Evolutionary conservation across 208 protist genomes (phyloP), one percentile per base, ranked within the genome.

Genomic region (Crithidia fasciculata): DNA sequence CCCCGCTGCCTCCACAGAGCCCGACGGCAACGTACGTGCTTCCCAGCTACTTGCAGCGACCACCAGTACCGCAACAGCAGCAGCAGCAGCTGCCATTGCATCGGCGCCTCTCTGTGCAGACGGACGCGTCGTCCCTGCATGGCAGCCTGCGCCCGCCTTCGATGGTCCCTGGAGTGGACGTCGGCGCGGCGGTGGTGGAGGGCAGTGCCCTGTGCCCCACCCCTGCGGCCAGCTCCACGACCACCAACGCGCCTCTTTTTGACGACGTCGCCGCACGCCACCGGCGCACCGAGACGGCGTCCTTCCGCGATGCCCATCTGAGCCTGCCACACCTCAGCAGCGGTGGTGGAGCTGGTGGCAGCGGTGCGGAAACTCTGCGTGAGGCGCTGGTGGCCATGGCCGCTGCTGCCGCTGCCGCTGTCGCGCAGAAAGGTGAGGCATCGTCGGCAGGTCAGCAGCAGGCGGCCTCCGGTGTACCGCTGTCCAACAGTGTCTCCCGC

Each of bases 31-130:
- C 55, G 16, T 73, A 74, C 59, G 8, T 37, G 8, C 40, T 39
- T 16, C 68, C 68, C n/a, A 64, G 58, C 53, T 72, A 59, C 18
- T 45, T 73, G n/a, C 60, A 69, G 10, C 61, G 39, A 41, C 54
- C 0, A 36, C 8, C 40, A 13, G n/a, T 40, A 16, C 16, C 7
- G 43, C 36, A 5, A 9, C 28, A 28, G 28, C 28, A 28, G 28
- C 28, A 28, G 28, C 39, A 44, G 37, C 41, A 7, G 9, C 54
- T 10, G n/a, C 15, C n/a, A 2, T 44, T 37, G 62, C 40, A 39
- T 15, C 15, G 13, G 53, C 55, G 28, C 36, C 37, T 28, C 13
- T 47, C 50, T 10, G 45, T n/a, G 0, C 13, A 56, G 15, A 49
- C 59, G 63, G 36, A 9, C 56, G 41, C 7, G 2, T 19, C 54